These are phyloP conservation scores for Macrophomina phaseolina DNA, from an alignment of 2,329 filamentous ascomycete species.

Conservation along the genomic window DNA sequence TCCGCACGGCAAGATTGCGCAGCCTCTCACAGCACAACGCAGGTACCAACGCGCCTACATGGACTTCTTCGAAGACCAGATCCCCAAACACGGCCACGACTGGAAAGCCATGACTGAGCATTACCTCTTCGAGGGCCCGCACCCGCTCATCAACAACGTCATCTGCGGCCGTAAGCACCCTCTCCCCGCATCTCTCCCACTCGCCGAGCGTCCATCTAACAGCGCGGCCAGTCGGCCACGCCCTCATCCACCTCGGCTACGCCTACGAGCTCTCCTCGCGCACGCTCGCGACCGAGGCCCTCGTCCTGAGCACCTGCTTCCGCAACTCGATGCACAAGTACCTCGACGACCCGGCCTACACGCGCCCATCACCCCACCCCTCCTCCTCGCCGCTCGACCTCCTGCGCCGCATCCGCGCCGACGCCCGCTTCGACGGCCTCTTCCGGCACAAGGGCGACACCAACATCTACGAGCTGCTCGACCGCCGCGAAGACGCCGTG, in stretches of 20 bases:
- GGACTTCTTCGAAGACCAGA: slow-evolving; percentile 93
- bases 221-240: slow-evolving; percentile 74
- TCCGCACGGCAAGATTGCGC: neutral
- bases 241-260: slow-evolving; percentile 91
- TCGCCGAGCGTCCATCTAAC: neutral
- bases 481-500: slow-evolving; percentile 70
- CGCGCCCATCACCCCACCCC: slow-evolving; percentile 65
- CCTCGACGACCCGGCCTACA: slow-evolving; percentile 75
- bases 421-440: slow-evolving; percentile 72
- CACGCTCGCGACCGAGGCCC: slow-evolving; percentile 86
- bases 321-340: slow-evolving; percentile 64
- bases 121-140: slow-evolving; percentile 75
- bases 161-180: slow-evolving; percentile 72
- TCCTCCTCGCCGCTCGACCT: slow-evolving; percentile 70
- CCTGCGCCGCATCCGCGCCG: slow-evolving; percentile 68
- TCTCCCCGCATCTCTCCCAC: neutral
- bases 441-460: slow-evolving; percentile 63
- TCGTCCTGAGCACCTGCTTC: slow-evolving; percentile 70
- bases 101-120: slow-evolving; percentile 79
- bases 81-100: slow-evolving; percentile 78
- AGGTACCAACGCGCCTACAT: slow-evolving; percentile 88
- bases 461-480: slow-evolving; percentile 72
- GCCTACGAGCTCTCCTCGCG: slow-evolving; percentile 86
- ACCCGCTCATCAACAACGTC: slow-evolving; percentile 81
- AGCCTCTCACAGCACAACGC: slow-evolving; percentile 14